Evolutionary conservation across 192 early-diverging fungal species (phyloP).

Genomic region (Dissophora ornata): DNA sequence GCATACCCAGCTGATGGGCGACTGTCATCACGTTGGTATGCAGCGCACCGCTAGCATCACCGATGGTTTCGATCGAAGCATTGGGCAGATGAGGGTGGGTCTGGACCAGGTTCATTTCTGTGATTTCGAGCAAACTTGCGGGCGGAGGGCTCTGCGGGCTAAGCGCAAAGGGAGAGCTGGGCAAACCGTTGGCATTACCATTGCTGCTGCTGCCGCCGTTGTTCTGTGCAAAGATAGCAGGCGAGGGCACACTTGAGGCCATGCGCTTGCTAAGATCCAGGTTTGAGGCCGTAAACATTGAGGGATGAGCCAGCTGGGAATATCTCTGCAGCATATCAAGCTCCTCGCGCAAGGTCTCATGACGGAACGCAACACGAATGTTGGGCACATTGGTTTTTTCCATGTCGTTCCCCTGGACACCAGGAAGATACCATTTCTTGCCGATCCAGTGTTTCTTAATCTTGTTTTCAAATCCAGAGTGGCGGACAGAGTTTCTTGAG

Average conservation of each 20-base stretch:
- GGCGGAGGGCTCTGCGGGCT: conserved; percentile 12
- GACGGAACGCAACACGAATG: conserved; percentile 85
- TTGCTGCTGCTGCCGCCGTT: background rate
- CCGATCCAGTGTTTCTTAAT: conserved; percentile 97
- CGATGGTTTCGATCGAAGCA: conserved; percentile 23
- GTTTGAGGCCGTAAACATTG: conserved; percentile 35
- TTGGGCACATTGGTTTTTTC: conserved; percentile 95
- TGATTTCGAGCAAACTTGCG: background rate
- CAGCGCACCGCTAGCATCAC: conserved; percentile 18
- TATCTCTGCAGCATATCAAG: conserved; percentile 62
- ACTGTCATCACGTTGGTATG: conserved; percentile 53
- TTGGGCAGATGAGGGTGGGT: conserved; percentile 43
- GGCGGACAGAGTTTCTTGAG: conserved; percentile 89
- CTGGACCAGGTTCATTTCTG: conserved; percentile 27
- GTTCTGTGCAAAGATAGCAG: conserved; percentile 35
- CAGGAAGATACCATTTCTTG: conserved; percentile 78
- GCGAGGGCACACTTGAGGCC: conserved; percentile 39
- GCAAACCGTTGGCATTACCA: background rate
- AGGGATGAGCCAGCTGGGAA: conserved; percentile 41
- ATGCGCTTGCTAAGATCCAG: conserved; percentile 48
- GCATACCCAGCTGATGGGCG: conserved; percentile 51
- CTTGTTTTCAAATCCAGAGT: conserved; percentile 92
- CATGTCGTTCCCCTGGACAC: conserved; percentile 87
- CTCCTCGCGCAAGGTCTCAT: conserved; percentile 91
- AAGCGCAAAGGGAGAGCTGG: conserved; percentile 40